These are phyloP conservation scores for Paradendryphiella salina DNA, from an alignment of 2,329 filamentous ascomycete genomes.

Conservation along the genomic window DNA sequence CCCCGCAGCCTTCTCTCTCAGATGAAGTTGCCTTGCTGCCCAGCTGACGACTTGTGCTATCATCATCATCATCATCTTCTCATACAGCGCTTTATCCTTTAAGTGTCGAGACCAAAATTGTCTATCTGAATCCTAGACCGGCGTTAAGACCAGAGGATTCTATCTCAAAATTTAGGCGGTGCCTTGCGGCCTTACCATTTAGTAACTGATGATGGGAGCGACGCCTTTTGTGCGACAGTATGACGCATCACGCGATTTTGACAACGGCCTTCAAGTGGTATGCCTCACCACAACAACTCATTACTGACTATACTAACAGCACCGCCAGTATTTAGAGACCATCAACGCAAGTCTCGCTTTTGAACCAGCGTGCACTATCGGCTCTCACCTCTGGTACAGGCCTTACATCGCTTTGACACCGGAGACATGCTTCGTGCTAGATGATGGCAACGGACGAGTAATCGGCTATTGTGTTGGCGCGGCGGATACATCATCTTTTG, in stretches of 20 bases:
- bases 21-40: background rate
- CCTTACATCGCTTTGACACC: constrained; percentile 39
- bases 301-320: background rate
- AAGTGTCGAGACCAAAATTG: background rate
- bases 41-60: background rate
- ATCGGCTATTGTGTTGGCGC: constrained; percentile 48
- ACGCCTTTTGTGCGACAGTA: constrained; percentile 25
- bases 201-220: constrained; percentile 7
- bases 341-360: constrained; percentile 26
- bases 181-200: too few species aligned
- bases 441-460: constrained; percentile 36
- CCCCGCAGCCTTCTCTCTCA: background rate
- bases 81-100: background rate
- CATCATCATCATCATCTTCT: too few species aligned
- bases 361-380: constrained; percentile 37
- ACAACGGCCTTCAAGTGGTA: constrained; percentile 25
- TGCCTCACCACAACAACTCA: background rate
- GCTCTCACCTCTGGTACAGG: constrained; percentile 41
- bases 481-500: constrained; percentile 32
- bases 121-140: too few species aligned
- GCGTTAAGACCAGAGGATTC: too few species aligned
- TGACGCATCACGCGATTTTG: constrained; percentile 21
- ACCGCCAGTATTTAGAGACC: constrained; percentile 30
- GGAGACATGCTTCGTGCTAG: constrained; percentile 43
- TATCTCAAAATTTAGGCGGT: too few species aligned